A percentile compares a stretch with the other conserved stretches of the same genome.
Evolutionary conservation across 192 early-diverging fungal species (phyloP).

Genomic region (Phycomyces blakesleeanus): DNA sequence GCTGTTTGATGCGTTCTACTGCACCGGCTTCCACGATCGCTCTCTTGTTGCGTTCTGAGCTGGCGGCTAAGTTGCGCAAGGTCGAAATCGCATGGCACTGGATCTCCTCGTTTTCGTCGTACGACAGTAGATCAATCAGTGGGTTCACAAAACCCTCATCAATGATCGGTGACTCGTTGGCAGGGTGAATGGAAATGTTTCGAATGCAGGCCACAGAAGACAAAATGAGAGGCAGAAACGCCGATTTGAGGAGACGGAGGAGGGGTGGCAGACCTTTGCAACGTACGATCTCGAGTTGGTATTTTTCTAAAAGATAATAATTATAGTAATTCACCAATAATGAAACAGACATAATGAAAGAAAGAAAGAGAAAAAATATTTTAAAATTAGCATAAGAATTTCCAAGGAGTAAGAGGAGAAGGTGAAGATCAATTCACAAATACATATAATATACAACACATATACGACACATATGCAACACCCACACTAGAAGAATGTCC

Average conservation of each 20-base stretch:
- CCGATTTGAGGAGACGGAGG: conserved; percentile 69
- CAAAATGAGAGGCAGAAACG: conserved; percentile 68
- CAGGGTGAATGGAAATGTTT: conserved; percentile 85
- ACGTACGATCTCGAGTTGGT: conserved; percentile 78
- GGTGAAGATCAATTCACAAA: too few relatives aligned
- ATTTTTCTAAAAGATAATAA: conserved; percentile 71
- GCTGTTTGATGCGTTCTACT: conserved; percentile 63
- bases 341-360: too few relatives aligned
- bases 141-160: conserved; percentile 72
- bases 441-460: too few relatives aligned
- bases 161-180: conserved; percentile 82
- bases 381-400: too few relatives aligned
- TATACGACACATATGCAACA: too few relatives aligned
- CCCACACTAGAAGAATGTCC: too few relatives aligned
- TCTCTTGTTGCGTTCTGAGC: conserved; percentile 71
- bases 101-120: conserved; percentile 75
- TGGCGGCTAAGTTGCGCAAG: conserved; percentile 78
- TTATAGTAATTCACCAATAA: too few relatives aligned
- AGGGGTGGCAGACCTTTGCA: conserved; percentile 72
- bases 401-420: too few relatives aligned
- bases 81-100: conserved; percentile 86
- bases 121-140: conserved; percentile 58
- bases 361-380: too few relatives aligned
- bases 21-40: conserved; percentile 73
- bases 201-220: conserved; percentile 86